phyloP scores from a whole-genome alignment of 2,329 filamentous ascomycete species.

The Monosporascus sp. region DNA sequence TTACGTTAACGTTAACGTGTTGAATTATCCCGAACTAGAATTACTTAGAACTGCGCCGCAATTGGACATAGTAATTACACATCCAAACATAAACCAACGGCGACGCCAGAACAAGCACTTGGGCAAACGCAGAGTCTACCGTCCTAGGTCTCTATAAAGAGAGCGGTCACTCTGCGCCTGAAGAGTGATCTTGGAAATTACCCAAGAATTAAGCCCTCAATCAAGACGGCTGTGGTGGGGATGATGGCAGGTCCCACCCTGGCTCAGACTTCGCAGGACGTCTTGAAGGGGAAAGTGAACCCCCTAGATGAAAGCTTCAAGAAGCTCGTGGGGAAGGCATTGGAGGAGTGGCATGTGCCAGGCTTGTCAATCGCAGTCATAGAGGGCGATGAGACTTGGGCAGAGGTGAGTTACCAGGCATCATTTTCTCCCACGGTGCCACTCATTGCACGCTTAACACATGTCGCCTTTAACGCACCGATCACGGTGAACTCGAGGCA shows the following conservation, averaged over 20 bases:
- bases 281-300: neutral
- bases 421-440: neutral
- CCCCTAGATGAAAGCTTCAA: constrained; percentile 13
- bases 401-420: constrained; percentile 27
- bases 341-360: constrained; percentile 41
- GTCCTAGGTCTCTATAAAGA: no score
- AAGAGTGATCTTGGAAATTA: neutral
- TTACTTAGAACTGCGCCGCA: no score
- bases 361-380: constrained; percentile 44
- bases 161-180: neutral
- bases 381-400: constrained; percentile 36
- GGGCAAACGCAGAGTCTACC: no score
- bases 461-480: no score
- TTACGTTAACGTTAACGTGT: no score
- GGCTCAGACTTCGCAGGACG: neutral
- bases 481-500: no score
- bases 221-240: neutral
- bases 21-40: no score
- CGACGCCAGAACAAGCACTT: no score
- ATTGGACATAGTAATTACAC: no score
- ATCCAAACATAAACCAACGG: no score
- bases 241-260: neutral
- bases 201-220: neutral
- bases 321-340: constrained; percentile 4
- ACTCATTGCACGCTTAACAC: no score